A percentile compares a stretch with the other conserved stretches of the same genome.
Conservation (phyloP, 2,329 filamentous ascomycete species). For the Pseudogymnoascus sp. region DNA sequence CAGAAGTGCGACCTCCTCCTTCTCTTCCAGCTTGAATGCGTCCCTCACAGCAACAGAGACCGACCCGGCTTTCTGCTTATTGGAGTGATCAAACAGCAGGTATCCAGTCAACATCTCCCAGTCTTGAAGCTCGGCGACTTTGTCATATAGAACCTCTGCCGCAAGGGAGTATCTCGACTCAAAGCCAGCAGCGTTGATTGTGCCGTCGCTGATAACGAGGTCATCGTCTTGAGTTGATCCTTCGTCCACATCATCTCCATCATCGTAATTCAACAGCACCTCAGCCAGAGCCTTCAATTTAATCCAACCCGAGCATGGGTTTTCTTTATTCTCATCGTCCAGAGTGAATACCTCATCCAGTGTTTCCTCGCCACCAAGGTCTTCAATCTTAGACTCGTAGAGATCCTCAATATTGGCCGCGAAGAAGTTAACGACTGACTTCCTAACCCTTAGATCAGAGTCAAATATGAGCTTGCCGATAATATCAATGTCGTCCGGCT, state of each 20-base stretch:
- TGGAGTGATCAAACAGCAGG: conserved; percentile 82
- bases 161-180: conserved; percentile 82
- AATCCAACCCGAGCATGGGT: conserved; percentile 76
- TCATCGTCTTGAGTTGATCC: conserved; percentile 39
- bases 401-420: conserved; percentile 76
- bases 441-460: conserved; percentile 72
- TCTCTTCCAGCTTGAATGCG: conserved; percentile 23
- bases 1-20: conserved; percentile 74
- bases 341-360: conserved; percentile 67
- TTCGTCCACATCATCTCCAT: conserved; percentile 50
- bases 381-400: conserved; percentile 70
- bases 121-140: conserved; percentile 68
- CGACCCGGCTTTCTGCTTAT: conserved; percentile 41
- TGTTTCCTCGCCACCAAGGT: conserved; percentile 70
- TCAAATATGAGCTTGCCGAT: conserved; percentile 87
- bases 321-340: conserved; percentile 64
- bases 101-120: conserved; percentile 90
- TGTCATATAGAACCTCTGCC: conserved; percentile 76
- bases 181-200: conserved; percentile 51
- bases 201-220: conserved; percentile 34
- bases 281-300: conserved; percentile 86
- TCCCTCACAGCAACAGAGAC: conserved; percentile 19
- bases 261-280: conserved; percentile 72
- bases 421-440: conserved; percentile 85
- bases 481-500: conserved; percentile 83